Evolutionary conservation across 441 rosid species (phyloP), one percentile per base, ranked within the genome.

Genomic region (Brassica hybrid): DNA sequence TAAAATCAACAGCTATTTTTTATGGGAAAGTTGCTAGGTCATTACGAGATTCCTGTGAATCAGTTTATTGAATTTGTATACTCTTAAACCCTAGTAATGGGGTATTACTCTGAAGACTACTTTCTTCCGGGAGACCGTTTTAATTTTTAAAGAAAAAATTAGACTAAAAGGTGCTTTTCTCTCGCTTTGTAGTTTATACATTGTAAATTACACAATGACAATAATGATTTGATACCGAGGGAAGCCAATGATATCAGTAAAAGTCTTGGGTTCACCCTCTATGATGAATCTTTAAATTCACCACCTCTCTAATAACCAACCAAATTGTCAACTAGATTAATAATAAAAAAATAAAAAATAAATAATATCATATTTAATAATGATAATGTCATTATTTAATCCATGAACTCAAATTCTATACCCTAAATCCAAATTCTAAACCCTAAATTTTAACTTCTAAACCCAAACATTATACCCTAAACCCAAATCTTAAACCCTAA

Each of bases 81-180:
- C 58, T 14, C 25, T 57, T 16, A 62, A 17, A 76, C 83, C 69
- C 12, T 71, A 52, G 67, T 80, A 71, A 71, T 76, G 69, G 80
- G 66, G 70, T 52, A 66, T 61, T 23, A 66, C 58, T 71, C 17
- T 13, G 34, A 77, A 16, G 69, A 73, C 54, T 69, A 38, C 14
- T 61, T 34, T 62, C 18, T 11, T 18, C 38, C 50, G 65, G 65
- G 38, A 27, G 19, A 73, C 67, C 66, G 6, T 73, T 78, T 7
- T 7, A 54, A 54, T 13, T 58, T 67, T 73, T 73, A 56, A 73
- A 1, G 7, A n/a, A 45, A 73, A 27, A 56, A 68, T 68, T 38
- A 54, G 32, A 72, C 63, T 41, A 27, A 17, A 60, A 12, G 75
- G 63, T 67, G n/a, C 38, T 63, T 36, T 27, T 17, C 32, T 36